Evolutionary conservation across 352 stramenopile species (phyloP).

Genomic region (Pythium diclinum): DNA sequence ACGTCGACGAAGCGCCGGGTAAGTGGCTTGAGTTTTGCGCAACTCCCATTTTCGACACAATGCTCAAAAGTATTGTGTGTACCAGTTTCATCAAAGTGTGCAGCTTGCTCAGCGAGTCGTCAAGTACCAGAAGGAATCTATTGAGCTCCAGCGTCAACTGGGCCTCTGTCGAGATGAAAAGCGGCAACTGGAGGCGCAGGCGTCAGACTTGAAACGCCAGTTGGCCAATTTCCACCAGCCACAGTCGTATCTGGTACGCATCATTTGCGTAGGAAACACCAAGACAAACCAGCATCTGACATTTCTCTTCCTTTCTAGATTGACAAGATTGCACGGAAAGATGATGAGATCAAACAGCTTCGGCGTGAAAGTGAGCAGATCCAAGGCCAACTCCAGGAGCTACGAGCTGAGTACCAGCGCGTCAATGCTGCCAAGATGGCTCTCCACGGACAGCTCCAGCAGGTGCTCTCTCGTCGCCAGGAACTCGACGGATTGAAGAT

Average conservation of each 20-base stretch:
- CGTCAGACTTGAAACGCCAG: slow-evolving; percentile 35
- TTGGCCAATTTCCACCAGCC: slow-evolving; percentile 62
- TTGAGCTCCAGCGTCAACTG: slow-evolving; percentile 41
- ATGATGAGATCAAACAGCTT: slow-evolving; percentile 42
- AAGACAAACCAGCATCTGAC: not conserved
- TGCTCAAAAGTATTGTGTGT: not conserved
- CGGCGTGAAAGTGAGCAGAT: slow-evolving; percentile 26
- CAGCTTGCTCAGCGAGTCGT: slow-evolving; percentile 65
- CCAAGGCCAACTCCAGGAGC: slow-evolving; percentile 38
- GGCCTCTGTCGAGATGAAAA: slow-evolving; percentile 33
- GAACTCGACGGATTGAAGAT: slow-evolving; percentile 64
- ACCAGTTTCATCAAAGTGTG: slow-evolving; percentile 75
- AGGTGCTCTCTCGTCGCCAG: slow-evolving; percentile 52
- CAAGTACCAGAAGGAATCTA: slow-evolving; percentile 53
- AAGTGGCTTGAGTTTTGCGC: slow-evolving; percentile 10
- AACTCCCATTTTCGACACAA: too few species aligned
- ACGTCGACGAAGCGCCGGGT: slow-evolving; percentile 64
- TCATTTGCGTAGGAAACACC: too few species aligned
- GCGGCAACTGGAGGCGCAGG: slow-evolving; percentile 27
- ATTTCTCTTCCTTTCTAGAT: slow-evolving; percentile 34
- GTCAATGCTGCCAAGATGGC: slow-evolving; percentile 39
- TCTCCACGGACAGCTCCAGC: slow-evolving; percentile 64
- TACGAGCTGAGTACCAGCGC: slow-evolving; percentile 44
- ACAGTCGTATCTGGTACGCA: slow-evolving; percentile 61
- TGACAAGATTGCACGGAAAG: slow-evolving; percentile 49